A percentile compares a stretch with the other conserved stretches of the same genome.
Conservation (phyloP, 768 basidiomycete species). For the Nevesoporus exiguus region DNA sequence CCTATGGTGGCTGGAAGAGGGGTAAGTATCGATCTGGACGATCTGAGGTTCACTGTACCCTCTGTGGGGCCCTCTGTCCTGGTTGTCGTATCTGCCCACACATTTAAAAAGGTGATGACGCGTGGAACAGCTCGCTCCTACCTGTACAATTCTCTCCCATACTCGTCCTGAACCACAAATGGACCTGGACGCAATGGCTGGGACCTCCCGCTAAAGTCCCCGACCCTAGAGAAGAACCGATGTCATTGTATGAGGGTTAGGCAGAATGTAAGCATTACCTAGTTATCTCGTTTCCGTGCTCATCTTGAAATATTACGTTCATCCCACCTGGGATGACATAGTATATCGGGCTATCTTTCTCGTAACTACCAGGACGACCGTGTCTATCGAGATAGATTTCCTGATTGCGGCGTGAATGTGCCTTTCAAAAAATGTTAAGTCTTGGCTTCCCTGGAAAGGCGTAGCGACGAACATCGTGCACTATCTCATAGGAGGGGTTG, state of each 20-base stretch:
- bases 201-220: conserved; percentile 41
- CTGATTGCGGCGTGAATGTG: conserved; percentile 24
- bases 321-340: conserved; percentile 67
- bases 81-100: conserved; percentile 25
- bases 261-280: conserved; percentile 38
- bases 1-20: conserved; percentile 16
- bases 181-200: conserved; percentile 35
- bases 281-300: conserved; percentile 58
- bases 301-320: conserved; percentile 66
- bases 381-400: conserved; percentile 24
- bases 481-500: conserved; percentile 18
- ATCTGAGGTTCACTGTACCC: conserved; percentile 28
- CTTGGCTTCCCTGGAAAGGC: background rate
- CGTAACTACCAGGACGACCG: conserved; percentile 13
- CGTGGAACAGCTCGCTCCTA: conserved; percentile 18
- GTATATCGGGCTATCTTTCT: conserved; percentile 36
- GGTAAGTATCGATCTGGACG: conserved; percentile 22
- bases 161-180: conserved; percentile 56
- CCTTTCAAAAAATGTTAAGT: conserved; percentile 18
- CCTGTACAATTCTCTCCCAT: conserved; percentile 58
- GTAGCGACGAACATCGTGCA: conserved; percentile 11
- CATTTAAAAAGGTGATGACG: background rate
- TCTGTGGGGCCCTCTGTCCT: conserved; percentile 20
- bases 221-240: conserved; percentile 39
- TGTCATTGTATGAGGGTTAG: background rate